Conservation (phyloP, 768 basidiomycete species). For the Lyophyllum atratum region DNA sequence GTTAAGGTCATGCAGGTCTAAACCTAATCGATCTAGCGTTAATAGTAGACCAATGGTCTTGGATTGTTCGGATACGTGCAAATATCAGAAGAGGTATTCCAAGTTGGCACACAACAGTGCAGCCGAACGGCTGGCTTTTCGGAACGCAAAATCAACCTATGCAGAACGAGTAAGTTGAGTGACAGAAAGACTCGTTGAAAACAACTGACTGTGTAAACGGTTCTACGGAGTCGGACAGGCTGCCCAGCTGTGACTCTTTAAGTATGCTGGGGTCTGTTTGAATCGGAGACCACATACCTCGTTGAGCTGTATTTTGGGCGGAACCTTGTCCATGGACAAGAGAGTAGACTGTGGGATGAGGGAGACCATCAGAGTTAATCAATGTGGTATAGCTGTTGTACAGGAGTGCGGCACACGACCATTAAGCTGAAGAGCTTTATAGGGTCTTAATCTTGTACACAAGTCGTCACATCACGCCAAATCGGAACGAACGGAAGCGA, state of each 20-base stretch:
- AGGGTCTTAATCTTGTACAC: constrained; percentile 4
- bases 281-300: constrained; percentile 34
- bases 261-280: not conserved
- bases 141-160: constrained; percentile 50
- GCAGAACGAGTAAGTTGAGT: not conserved
- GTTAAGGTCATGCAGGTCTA: constrained; percentile 71
- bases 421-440: constrained; percentile 13
- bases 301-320: constrained; percentile 28
- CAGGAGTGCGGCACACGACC: constrained; percentile 29
- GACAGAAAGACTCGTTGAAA: not conserved
- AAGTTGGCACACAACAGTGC: constrained; percentile 70
- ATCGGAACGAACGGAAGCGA: constrained; percentile 35
- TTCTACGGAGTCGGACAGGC: constrained; percentile 56
- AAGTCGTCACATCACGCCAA: constrained; percentile 26
- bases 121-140: constrained; percentile 52
- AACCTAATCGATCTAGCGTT: constrained; percentile 35
- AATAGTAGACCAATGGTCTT: not conserved
- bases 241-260: constrained; percentile 42
- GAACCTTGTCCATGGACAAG: constrained; percentile 23
- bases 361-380: constrained; percentile 24
- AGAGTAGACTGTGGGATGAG: constrained; percentile 22
- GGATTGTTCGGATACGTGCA: constrained; percentile 42
- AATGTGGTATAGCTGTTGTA: not conserved
- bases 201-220: constrained; percentile 59
- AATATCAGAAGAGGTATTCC: constrained; percentile 56